Base-by-base conservation (phyloP, 257 asterid genomes). In the Petunia axillaris region DNA sequence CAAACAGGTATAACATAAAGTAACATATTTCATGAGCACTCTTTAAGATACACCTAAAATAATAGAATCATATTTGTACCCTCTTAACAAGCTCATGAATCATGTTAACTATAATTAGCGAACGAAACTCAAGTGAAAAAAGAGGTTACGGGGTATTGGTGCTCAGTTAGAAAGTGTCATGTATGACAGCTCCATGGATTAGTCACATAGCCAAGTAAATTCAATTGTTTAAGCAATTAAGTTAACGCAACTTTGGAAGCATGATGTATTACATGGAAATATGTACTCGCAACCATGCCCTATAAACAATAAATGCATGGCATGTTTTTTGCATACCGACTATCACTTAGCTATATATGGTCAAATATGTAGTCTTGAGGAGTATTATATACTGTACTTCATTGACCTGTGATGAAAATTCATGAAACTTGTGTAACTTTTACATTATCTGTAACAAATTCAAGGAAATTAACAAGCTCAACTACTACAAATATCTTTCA, bases 241-340 rank as follows among this genome's bases (percentile, higher is more conserved):
- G 10, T 2, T 25, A 0, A 43, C 44, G 59, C 59, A 46, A 70
- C 76, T 46, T 16, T 70, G 10, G 11, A 53, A 70, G 44, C 76
- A 68, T 44, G 76, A 68, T 68, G 4, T 16, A 16, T 57, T 43
- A 16, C 43, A 2, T 16, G 41, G 25, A 25, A 25, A 70, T 68
- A 67, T n/a, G 41, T 43, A 70, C 77, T 46, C 25, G 48, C 59
- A 70, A 37, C 9, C 59, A 70, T 46, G n/a, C 77, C 9, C 41
- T 66, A 6, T 25, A 4, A 41, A 15, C 36, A 64, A 64, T 39
- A 25, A 25, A 25, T 25, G 25, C 25, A 25, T 25, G 25, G 25
- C 25, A 25, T 25, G 25, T 25, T 25, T 25, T 25, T 25, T 25
- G 25, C 25, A 25, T 25, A 25, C 25, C 25, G 25, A 25, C 25